These are phyloP conservation scores for Lonicera japonica DNA, from an alignment of 129 eudicot genomes.

Conservation along the genomic window DNA sequence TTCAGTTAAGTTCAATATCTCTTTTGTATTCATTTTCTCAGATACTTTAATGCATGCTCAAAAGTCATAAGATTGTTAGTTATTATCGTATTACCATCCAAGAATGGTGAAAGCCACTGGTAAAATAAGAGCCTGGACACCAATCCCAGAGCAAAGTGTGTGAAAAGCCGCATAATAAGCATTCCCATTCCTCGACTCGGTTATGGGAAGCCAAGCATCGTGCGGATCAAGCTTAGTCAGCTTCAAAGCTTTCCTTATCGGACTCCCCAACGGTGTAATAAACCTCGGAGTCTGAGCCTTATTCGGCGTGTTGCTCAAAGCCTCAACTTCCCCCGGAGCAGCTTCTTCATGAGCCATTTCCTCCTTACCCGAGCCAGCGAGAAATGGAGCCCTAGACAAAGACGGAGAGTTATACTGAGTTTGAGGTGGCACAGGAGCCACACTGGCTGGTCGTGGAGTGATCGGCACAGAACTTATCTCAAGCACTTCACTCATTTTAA, in stretches of 20 bases:
- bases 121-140: conserved; percentile 24
- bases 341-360: neutral
- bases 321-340: neutral
- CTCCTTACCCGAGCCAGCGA: neutral
- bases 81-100: conserved; percentile 19
- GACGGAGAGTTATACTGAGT: conserved; percentile 12
- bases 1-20: neutral
- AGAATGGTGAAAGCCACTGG: conserved; percentile 27
- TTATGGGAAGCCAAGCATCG: conserved; percentile 31
- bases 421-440: conserved; percentile 11
- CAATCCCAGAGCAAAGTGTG: conserved; percentile 23
- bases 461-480: conserved; percentile 7
- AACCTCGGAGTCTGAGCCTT: conserved; percentile 4
- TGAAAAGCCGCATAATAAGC: conserved; percentile 18
- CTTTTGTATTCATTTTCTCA: neutral
- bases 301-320: conserved; percentile 2
- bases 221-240: conserved; percentile 15
- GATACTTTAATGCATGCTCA: no score
- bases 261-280: conserved; percentile 15
- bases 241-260: conserved; percentile 10
- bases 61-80: no score
- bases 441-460: conserved; percentile 5
- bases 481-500: neutral
- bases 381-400: conserved; percentile 9
- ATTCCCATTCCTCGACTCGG: conserved; percentile 27